Base-by-base conservation (phyloP, 2,329 filamentous ascomycete genomes). In the Phyllosticta capitalensis region DNA sequence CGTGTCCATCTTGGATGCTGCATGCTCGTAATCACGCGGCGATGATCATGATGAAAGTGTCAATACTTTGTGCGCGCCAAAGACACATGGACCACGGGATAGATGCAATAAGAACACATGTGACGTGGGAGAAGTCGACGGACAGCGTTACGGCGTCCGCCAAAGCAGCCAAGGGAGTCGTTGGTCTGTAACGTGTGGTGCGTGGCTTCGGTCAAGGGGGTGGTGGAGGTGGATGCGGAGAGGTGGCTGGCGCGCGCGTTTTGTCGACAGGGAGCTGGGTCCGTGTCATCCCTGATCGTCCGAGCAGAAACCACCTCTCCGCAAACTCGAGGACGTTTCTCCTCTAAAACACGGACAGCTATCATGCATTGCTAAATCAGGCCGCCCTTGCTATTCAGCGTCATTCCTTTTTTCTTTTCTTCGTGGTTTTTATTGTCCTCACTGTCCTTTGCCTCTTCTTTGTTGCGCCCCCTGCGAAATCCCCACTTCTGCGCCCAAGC, bases 381-480 rank as follows among this genome's bases (percentile, higher is more conserved):
- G 38, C 38, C 7, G 38, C 12, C 38, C 6, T 14, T n/a, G 38
- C 14, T n/a, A 19, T n/a, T n/a, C 38, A n/a, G 38, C 38, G 38
- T n/a, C 38, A 4, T 19, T 19, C 38, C 22, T 33, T 33, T 21
- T 52, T 24, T 12, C 20, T 45, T 17, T 33, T 51, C 9, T 20
- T 21, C 20, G 7, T 26, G 30, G 50, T 19, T 19, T 12, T 26
- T 12, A 9, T 59, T 30, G 49, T 19, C 30, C 21, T 14, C 21
- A n/a, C 28, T 45, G 21, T 20, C 7, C 21, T 22, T 20, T 24
- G 30, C 21, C 12, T 19, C 21, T 19, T 51, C 22, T 51, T 30
- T 56, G 52, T 52, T 10, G 24, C 50, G 19, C 56, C 22, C 51
- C 30, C 51, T 50, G 53, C 28, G 51, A 45, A 54, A 54, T 59